phyloP scores from a whole-genome alignment of 805 yeast species.

The Pichia occidentalis region DNA sequence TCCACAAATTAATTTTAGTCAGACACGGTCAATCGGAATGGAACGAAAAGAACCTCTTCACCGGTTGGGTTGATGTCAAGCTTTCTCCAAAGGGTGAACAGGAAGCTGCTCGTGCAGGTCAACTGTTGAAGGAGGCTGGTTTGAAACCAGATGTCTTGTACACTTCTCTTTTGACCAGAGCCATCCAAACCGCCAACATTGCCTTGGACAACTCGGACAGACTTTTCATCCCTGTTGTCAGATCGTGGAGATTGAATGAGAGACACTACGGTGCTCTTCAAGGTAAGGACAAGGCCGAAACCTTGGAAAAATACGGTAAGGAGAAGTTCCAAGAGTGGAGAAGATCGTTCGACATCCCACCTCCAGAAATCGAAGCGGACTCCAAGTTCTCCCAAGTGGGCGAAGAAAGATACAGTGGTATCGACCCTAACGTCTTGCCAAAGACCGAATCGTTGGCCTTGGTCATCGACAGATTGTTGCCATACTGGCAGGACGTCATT shows the following conservation, averaged over 20 bases:
- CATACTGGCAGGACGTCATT: slow-evolving; percentile 93
- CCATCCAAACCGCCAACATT: slow-evolving; percentile 95
- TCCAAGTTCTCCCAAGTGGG: slow-evolving; percentile 79
- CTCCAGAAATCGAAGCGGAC: slow-evolving; percentile 75
- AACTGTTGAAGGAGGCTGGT: slow-evolving; percentile 78
- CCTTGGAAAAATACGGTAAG: slow-evolving; percentile 79
- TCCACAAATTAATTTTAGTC: slow-evolving; percentile 70
- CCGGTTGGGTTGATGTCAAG: slow-evolving; percentile 97
- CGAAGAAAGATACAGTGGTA: slow-evolving; percentile 77
- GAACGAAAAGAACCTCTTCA: slow-evolving; percentile 96
- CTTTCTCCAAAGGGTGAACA: slow-evolving; percentile 77
- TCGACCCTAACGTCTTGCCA: slow-evolving; percentile 85
- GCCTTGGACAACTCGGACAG: slow-evolving; percentile 87
- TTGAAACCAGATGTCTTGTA: slow-evolving; percentile 79
- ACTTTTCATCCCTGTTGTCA: slow-evolving; percentile 82
- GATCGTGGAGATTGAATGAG: slow-evolving; percentile 97
- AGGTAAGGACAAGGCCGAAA: slow-evolving; percentile 96
- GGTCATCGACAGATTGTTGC: slow-evolving; percentile 93
- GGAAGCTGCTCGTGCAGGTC: slow-evolving; percentile 94
- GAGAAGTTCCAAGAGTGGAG: slow-evolving; percentile 96
- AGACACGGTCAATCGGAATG: slow-evolving; percentile 99
- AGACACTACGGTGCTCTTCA: slow-evolving; percentile 99
- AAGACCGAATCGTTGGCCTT: slow-evolving; percentile 89
- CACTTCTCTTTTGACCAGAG: slow-evolving; percentile 90
- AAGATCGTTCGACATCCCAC: slow-evolving; percentile 96